Evolutionary conservation across 345 rosid species (phyloP).

Genomic region (Bruguiera gymnorhiza): DNA sequence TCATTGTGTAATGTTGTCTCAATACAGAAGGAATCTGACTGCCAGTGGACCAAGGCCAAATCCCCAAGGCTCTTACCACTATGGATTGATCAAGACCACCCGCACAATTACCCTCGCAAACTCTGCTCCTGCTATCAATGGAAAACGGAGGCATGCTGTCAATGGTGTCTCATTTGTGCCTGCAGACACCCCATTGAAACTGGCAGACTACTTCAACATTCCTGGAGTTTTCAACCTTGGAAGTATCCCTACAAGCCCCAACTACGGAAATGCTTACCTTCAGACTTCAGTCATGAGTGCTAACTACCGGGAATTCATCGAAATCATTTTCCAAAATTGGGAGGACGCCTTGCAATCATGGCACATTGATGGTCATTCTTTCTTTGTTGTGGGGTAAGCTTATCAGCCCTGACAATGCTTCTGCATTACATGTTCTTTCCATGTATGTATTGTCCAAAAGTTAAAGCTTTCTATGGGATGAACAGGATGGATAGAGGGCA

Average conservation of each 20-base stretch:
- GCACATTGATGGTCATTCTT: slow-evolving; percentile 84
- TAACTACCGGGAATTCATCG: slow-evolving; percentile 58
- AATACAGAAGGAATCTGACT: slow-evolving; percentile 57
- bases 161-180: slow-evolving; percentile 78
- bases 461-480: not conserved
- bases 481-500: slow-evolving; percentile 74
- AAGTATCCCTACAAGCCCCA: slow-evolving; percentile 60
- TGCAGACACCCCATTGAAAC: slow-evolving; percentile 84
- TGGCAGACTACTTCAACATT: slow-evolving; percentile 80
- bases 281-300: slow-evolving; percentile 81
- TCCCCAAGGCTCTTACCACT: slow-evolving; percentile 90
- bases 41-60: slow-evolving; percentile 90
- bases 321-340: slow-evolving; percentile 73
- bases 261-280: slow-evolving; percentile 57
- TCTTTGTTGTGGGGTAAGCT: slow-evolving; percentile 89
- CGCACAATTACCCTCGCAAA: slow-evolving; percentile 56
- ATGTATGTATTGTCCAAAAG: not conserved
- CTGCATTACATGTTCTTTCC: not conserved
- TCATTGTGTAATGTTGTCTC: not conserved
- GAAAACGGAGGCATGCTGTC: slow-evolving; percentile 78
- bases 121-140: slow-evolving; percentile 63
- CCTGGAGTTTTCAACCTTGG: slow-evolving; percentile 66
- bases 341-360: slow-evolving; percentile 77
- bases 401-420: not conserved
- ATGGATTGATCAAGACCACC: slow-evolving; percentile 71